These are phyloP conservation scores for Aspergillus ibericus DNA, from an alignment of 2,329 filamentous ascomycete genomes.

Conservation along the genomic window DNA sequence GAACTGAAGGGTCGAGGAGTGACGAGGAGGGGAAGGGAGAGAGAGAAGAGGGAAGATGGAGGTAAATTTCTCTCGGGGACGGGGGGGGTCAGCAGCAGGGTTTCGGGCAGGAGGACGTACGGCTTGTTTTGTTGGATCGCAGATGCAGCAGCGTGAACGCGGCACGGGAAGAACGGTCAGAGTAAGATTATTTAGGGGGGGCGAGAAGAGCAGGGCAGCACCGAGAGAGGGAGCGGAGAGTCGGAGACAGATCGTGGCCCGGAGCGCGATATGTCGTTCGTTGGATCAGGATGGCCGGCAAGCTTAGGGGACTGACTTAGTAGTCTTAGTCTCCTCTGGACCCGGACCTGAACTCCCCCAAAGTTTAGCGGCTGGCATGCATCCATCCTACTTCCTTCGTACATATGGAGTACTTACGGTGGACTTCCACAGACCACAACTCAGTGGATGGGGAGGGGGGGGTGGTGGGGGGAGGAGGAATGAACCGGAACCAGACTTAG, in stretches of 20 bases:
- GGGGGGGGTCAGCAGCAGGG: neutral
- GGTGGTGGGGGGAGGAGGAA: constrained; percentile 4
- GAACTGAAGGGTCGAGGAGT: constrained; percentile 20
- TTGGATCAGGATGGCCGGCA: neutral
- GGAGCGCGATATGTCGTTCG: neutral
- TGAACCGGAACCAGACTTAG: constrained; percentile 8
- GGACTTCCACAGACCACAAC: neutral
- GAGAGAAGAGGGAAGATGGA: constrained; percentile 26
- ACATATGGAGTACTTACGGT: no score
- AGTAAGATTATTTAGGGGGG: constrained; percentile 1
- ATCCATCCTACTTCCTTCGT: neutral
- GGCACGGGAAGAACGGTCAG: neutral
- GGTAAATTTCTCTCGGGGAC: constrained; percentile 4
- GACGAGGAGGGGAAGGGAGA: constrained; percentile 17
- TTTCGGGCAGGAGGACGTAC: neutral
- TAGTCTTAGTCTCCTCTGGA: neutral
- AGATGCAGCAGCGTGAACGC: neutral
- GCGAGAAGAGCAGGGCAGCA: neutral
- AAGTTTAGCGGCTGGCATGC: constrained; percentile 5
- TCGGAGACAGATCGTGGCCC: constrained; percentile 11
- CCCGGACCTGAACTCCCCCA: neutral
- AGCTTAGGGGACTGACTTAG: neutral
- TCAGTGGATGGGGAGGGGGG: no score
- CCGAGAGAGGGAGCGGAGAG: neutral
- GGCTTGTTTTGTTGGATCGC: neutral